A percentile compares a stretch with the other conserved stretches of the same genome.
phyloP scores from a whole-genome alignment of 208 protist genomes.

The Trypanosoma mega region DNA sequence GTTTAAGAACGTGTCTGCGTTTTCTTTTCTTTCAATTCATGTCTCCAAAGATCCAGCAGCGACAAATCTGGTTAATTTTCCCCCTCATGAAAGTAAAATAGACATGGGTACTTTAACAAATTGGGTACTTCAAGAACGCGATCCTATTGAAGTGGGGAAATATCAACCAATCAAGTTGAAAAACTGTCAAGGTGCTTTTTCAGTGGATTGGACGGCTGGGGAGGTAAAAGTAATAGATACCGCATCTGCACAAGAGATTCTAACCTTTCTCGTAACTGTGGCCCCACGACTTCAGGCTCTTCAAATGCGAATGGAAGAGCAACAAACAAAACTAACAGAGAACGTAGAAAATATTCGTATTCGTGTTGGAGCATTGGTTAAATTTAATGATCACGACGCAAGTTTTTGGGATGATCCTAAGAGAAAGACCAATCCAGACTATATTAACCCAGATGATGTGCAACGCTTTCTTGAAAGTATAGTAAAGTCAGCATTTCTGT shows the following conservation, averaged over 20 bases:
- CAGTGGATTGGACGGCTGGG: constrained; percentile 84
- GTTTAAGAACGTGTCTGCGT: constrained; percentile 78
- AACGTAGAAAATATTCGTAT: constrained; percentile 77
- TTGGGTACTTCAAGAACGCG: constrained; percentile 77
- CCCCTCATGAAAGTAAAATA: constrained; percentile 39
- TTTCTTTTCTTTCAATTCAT: constrained; percentile 90
- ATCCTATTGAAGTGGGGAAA: constrained; percentile 48
- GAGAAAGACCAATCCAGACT: constrained; percentile 48
- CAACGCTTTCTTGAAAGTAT: constrained; percentile 66
- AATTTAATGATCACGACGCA: constrained; percentile 80
- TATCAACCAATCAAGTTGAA: constrained; percentile 32
- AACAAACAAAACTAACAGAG: constrained; percentile 61
- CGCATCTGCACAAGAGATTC: constrained; percentile 80
- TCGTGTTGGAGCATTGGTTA: constrained; percentile 65
- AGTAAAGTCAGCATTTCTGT: constrained; percentile 69
- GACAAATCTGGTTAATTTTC: constrained; percentile 46
- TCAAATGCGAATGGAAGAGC: constrained; percentile 85
- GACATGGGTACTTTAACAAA: constrained; percentile 66
- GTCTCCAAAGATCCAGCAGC: constrained; percentile 71
- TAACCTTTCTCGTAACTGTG: constrained; percentile 82
- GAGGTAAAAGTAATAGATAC: constrained; percentile 88
- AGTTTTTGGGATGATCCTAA: constrained; percentile 85
- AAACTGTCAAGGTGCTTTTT: constrained; percentile 49
- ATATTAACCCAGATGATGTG: constrained; percentile 76
- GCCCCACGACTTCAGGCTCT: constrained; percentile 87